phyloP scores from a whole-genome alignment of 345 rosid species.

The Erucastrum elatum region DNA sequence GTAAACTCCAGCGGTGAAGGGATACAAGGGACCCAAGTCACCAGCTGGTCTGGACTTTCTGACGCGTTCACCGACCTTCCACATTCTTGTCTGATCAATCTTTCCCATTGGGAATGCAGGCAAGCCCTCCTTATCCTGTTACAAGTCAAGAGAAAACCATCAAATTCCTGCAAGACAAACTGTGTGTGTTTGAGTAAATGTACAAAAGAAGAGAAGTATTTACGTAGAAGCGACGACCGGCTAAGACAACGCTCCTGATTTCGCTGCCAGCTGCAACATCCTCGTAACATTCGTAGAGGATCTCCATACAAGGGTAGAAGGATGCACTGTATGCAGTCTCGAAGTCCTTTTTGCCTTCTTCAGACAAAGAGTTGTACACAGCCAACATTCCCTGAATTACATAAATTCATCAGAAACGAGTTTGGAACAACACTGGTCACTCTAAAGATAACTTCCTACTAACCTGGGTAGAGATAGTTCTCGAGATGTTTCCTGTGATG shows the following conservation, averaged over 20 bases:
- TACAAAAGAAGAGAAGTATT: neutral
- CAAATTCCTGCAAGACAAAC: neutral
- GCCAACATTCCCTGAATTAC: slow-evolving; percentile 79
- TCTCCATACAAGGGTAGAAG: slow-evolving; percentile 88
- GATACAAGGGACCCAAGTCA: slow-evolving; percentile 76
- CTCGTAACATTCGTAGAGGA: slow-evolving; percentile 84
- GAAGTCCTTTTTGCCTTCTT: slow-evolving; percentile 71
- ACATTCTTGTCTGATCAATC: slow-evolving; percentile 92
- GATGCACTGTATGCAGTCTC: slow-evolving; percentile 83
- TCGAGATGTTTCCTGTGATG: slow-evolving; percentile 77
- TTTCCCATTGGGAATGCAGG: slow-evolving; percentile 99
- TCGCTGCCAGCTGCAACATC: slow-evolving; percentile 86
- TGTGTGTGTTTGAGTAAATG: neutral
- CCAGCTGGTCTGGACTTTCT: slow-evolving; percentile 64
- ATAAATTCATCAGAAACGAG: neutral
- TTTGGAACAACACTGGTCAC: neutral
- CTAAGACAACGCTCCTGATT: slow-evolving; percentile 83
- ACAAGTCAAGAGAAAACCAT: slow-evolving; percentile 6
- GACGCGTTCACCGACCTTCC: slow-evolving; percentile 89
- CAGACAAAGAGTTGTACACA: slow-evolving; percentile 74
- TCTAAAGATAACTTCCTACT: slow-evolving; percentile 8
- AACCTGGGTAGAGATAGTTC: slow-evolving; percentile 82
- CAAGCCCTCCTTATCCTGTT: slow-evolving; percentile 85
- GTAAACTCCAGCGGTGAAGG: slow-evolving; percentile 89
- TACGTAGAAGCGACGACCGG: slow-evolving; percentile 92